Base-by-base conservation (phyloP, 352 stramenopile genomes). In the Pseudoperonospora humuli region DNA sequence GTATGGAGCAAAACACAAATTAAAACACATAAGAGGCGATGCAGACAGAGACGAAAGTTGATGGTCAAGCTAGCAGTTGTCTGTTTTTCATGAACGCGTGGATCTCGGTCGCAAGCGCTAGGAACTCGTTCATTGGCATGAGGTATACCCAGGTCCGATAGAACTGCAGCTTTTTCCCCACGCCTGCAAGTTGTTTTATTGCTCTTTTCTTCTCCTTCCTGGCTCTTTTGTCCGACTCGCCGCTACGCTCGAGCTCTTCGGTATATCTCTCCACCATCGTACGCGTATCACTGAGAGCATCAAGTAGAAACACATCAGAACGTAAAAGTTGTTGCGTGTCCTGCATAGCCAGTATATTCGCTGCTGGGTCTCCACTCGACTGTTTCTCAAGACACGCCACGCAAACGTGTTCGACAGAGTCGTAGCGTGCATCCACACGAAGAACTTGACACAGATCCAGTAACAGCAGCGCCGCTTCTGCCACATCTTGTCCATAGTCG, bases 121-220 rank as follows among this genome's bases (percentile, higher is more conserved):
- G 46, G 23, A 69, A 57, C 17, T 66, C 48, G 5, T 50, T 24
- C 4, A 26, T 32, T 5, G 54, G 39, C 10, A 49, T 50, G 20
- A 65, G 44, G 50, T 66, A 67, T 0, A 45, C 59, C 70, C 68
- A 90, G 14, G 57, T 61, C 36, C 64, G 55, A 36, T 79, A 85
- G 41, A 90, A 90, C 32, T 47, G 23, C 23, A 86, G 17, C 47
- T 87, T 90, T 36, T 62, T 76, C 34, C 53, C 45, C 44, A 80
- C 56, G 3, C 37, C 32, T 3, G 23, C 35, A 2, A 86, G 57
- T 3, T 37, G 63, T 29, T 55, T 70, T 7, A 47, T 29, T 14
- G 52, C 57, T 36, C 29, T 15, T 10, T 60, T 61, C 7, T 34
- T 41, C 38, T 61, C 45, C 26, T 53, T 69, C 17, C 34, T 53